Evolutionary conservation across 129 eudicot species (phyloP), one percentile per base, ranked within the genome.

Genomic region (Chrysanthemum makinoi): DNA sequence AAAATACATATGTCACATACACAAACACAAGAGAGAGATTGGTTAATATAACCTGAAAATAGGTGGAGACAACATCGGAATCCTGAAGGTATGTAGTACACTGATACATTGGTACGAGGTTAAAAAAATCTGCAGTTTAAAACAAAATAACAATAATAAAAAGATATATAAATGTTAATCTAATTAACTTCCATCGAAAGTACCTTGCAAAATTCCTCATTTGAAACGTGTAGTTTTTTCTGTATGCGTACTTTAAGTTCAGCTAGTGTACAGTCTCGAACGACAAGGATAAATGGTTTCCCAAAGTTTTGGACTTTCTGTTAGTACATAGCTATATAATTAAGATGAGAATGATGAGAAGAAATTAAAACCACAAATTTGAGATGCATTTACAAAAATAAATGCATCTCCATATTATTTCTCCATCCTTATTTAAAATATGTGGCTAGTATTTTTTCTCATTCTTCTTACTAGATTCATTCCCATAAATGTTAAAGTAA

Each of bases 131-230:
- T 39, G 9, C 10, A 20, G 1, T 20, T 20, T 1, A 20, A 20
- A 20, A 0, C 22, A 20, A 20, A 20, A 20, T 0, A 20, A 20
- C 1, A 1, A 20, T 20, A 20, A 20, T 20, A 20, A 20, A 20
- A 20, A 20, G 22, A 20, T 20, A 20, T n/a, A n/a, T n/a, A n/a
- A n/a, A n/a, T n/a, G n/a, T n/a, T n/a, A n/a, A n/a, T n/a, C n/a
- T n/a, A n/a, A n/a, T n/a, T n/a, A n/a, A n/a, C n/a, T n/a, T n/a
- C n/a, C n/a, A n/a, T n/a, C n/a, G n/a, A n/a, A n/a, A n/a, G n/a
- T n/a, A n/a, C 97, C 97, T 88, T 91, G 0, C 86, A 86, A 50
- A 88, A 91, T 75, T 91, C 97, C 79, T 91, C 97, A 72, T 91
- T 92, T 19, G 93, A 84, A 71, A 91, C 90, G 72, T 84, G 90